phyloP scores from a whole-genome alignment of 2,329 filamentous ascomycete species.

The Sporothrix pseudoabietina region DNA sequence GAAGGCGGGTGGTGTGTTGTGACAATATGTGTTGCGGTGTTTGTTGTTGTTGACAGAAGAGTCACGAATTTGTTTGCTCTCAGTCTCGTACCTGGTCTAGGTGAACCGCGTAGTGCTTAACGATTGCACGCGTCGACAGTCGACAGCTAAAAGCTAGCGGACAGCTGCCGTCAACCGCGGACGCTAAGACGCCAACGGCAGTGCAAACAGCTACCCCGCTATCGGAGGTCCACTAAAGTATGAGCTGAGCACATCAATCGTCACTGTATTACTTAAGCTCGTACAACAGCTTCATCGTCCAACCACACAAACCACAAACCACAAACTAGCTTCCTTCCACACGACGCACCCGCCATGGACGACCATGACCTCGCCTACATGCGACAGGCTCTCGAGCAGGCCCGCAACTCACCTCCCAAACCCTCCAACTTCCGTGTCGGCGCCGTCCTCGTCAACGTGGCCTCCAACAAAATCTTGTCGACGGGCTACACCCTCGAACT shows the following conservation, averaged over 20 bases:
- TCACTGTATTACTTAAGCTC: neutral
- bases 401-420: constrained; percentile 77
- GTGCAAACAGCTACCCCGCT: constrained; percentile 9
- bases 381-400: constrained; percentile 72
- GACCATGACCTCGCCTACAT: constrained; percentile 59
- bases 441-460: constrained; percentile 74
- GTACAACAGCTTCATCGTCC: neutral
- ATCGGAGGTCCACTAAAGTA: neutral
- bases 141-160: neutral
- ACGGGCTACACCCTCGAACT: constrained; percentile 82
- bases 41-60: neutral
- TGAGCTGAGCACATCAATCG: neutral
- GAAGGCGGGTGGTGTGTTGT: neutral
- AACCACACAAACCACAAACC: neutral
- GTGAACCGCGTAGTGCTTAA: neutral
- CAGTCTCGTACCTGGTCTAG: neutral
- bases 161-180: neutral
- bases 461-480: constrained; percentile 40
- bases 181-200: neutral
- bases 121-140: constrained; percentile 11
- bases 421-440: constrained; percentile 94
- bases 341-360: constrained; percentile 27
- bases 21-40: neutral
- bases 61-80: neutral
- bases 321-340: neutral